phyloP scores from a whole-genome alignment of 495 filamentous ascomycete species.

The Amphirosellinia nigrospora region DNA sequence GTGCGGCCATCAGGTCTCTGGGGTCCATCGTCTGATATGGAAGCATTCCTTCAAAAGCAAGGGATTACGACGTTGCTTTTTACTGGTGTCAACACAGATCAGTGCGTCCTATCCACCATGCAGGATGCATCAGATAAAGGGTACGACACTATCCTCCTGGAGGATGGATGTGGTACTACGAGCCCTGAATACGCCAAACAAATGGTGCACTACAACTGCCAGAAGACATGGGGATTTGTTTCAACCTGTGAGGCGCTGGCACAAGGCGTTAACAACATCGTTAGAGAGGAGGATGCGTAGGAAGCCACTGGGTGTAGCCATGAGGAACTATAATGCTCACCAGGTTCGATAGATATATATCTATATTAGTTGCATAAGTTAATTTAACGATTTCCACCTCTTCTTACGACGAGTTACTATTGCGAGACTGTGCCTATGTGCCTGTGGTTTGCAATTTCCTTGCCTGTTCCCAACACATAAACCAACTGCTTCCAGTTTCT shows the following conservation, averaged over 20 bases:
- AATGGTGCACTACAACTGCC: slow-evolving; percentile 16
- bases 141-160: slow-evolving; percentile 13
- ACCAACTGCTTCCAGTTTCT: too few species aligned
- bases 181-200: slow-evolving; percentile 11
- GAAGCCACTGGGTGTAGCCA: background rate
- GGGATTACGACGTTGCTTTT: slow-evolving; percentile 42
- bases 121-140: slow-evolving; percentile 35
- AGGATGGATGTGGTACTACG: slow-evolving; percentile 4
- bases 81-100: slow-evolving; percentile 34
- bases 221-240: slow-evolving; percentile 24
- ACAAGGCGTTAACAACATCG: slow-evolving; percentile 14
- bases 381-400: background rate
- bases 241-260: slow-evolving; percentile 25
- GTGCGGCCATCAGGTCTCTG: slow-evolving; percentile 44
- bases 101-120: slow-evolving; percentile 39
- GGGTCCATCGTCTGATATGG: slow-evolving; percentile 38
- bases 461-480: too few species aligned
- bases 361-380: background rate
- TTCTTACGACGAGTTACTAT: too few species aligned
- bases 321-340: background rate
- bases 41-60: slow-evolving; percentile 37
- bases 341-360: background rate
- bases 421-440: too few species aligned
- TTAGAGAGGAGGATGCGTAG: background rate
- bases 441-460: too few species aligned